A percentile compares a stretch with the other conserved stretches of the same genome.
phyloP scores from a whole-genome alignment of 176 grass and related monocot genomes.

The Triticum monococcum region DNA sequence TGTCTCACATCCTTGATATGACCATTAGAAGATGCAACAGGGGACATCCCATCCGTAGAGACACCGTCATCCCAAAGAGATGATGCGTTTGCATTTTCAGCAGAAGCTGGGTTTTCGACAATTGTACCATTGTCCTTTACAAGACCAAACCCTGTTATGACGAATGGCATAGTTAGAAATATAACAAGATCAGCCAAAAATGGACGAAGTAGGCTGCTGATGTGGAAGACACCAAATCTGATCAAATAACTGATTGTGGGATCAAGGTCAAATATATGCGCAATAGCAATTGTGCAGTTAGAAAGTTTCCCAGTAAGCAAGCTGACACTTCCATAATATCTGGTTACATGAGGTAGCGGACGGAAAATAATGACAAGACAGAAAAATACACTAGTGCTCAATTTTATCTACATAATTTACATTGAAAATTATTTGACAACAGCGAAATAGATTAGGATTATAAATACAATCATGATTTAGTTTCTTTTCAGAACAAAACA shows the following conservation, averaged over 20 bases:
- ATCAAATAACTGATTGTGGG: neutral
- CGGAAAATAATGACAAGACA: neutral
- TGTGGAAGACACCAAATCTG: constrained; percentile 7
- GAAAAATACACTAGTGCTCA: neutral
- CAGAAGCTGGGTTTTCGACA: constrained; percentile 56
- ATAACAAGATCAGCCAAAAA: constrained; percentile 1
- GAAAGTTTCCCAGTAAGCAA: constrained; percentile 2
- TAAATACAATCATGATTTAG: neutral
- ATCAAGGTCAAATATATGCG: neutral
- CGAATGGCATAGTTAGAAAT: constrained; percentile 23
- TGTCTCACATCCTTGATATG: constrained; percentile 60
- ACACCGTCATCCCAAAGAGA: constrained; percentile 76
- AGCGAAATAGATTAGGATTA: neutral
- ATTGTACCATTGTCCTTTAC: constrained; percentile 68
- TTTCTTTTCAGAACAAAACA: neutral
- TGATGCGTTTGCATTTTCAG: constrained; percentile 50
- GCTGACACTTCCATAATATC: constrained; percentile 8
- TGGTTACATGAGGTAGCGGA: neutral
- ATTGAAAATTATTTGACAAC: neutral
- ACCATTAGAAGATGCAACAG: constrained; percentile 76
- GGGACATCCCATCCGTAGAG: constrained; percentile 55
- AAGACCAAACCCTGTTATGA: constrained; percentile 72
- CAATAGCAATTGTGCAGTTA: neutral
- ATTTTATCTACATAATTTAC: constrained; percentile 9
- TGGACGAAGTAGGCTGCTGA: neutral